Percentiles rank a stretch among this genome's conserved stretches.
phyloP scores from a whole-genome alignment of 2,329 filamentous ascomycete genomes.

The Bipolaris oryzae region DNA sequence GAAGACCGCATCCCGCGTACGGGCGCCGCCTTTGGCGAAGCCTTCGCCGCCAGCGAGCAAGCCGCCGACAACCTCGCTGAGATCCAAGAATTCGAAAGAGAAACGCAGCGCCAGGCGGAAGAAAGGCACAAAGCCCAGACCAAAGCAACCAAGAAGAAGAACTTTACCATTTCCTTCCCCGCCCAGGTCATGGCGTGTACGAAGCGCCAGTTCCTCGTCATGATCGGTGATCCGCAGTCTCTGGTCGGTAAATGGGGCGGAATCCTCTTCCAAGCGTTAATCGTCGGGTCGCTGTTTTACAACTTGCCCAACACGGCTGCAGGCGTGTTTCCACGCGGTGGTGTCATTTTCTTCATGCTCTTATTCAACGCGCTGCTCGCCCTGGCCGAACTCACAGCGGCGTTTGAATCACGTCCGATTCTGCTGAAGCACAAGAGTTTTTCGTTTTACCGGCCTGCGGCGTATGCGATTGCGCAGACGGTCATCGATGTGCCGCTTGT shows the following conservation, averaged over 20 bases:
- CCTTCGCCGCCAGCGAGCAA: slow-evolving; percentile 46
- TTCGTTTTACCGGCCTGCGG: slow-evolving; percentile 69
- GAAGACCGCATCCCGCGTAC: slow-evolving; percentile 63
- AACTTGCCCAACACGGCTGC: slow-evolving; percentile 58
- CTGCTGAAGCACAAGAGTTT: slow-evolving; percentile 74
- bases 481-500: slow-evolving; percentile 64
- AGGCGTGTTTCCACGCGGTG: slow-evolving; percentile 65
- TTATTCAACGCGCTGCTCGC: slow-evolving; percentile 68
- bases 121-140: slow-evolving; percentile 40
- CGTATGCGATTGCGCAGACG: slow-evolving; percentile 64
- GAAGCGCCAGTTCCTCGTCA: slow-evolving; percentile 55
- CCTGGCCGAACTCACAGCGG: slow-evolving; percentile 64
- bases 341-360: slow-evolving; percentile 65
- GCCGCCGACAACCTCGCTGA: slow-evolving; percentile 48
- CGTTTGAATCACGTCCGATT: slow-evolving; percentile 68
- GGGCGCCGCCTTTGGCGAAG: slow-evolving; percentile 60
- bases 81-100: slow-evolving; percentile 49
- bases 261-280: slow-evolving; percentile 49
- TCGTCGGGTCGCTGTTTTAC: slow-evolving; percentile 57
- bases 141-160: slow-evolving; percentile 51
- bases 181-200: slow-evolving; percentile 51
- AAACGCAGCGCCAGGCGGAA: slow-evolving; percentile 39
- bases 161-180: slow-evolving; percentile 49
- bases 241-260: slow-evolving; percentile 55
- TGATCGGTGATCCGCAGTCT: slow-evolving; percentile 60